These are phyloP conservation scores for Coemansia sp. DNA, from an alignment of 192 early-diverging fungal genomes.

Conservation along the genomic window DNA sequence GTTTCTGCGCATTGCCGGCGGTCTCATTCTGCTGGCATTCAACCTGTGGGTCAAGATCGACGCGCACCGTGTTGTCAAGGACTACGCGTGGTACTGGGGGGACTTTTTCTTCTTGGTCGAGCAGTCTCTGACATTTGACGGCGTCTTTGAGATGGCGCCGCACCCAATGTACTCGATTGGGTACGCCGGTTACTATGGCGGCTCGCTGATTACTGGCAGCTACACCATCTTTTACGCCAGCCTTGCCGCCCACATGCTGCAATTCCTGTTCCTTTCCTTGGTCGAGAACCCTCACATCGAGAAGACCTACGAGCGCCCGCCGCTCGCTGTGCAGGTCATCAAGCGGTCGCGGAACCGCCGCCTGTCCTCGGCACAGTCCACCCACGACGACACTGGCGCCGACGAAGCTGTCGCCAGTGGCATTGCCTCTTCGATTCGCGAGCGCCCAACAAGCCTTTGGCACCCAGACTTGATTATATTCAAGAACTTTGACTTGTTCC, in stretches of 20 bases:
- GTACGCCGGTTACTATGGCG: constrained; percentile 94
- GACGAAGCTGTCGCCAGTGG: constrained; percentile 4
- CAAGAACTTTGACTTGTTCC: constrained; percentile 87
- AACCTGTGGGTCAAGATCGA: constrained; percentile 97
- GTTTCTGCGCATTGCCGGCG: constrained; percentile 72
- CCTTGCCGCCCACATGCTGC: constrained; percentile 80
- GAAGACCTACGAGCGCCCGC: constrained; percentile 60
- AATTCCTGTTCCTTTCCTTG: constrained; percentile 83
- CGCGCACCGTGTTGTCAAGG: constrained; percentile 91
- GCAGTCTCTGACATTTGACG: constrained; percentile 86
- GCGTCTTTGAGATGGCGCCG: constrained; percentile 94
- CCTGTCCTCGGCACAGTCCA: constrained; percentile 20
- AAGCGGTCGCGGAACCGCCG: constrained; percentile 38
- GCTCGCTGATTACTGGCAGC: constrained; percentile 85
- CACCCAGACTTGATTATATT: constrained; percentile 85
- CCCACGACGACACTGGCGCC: constrained; percentile 7
- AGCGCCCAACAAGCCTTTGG: constrained; percentile 54
- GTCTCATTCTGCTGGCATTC: constrained; percentile 76
- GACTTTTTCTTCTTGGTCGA: constrained; percentile 97
- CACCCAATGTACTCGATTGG: constrained; percentile 99
- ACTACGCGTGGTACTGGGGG: constrained; percentile 99
- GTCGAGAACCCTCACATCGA: constrained; percentile 91
- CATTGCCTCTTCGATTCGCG: constrained; percentile 34
- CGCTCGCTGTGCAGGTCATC: constrained; percentile 49
- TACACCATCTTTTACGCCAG: constrained; percentile 90